phyloP scores from a whole-genome alignment of 495 filamentous ascomycete species.

The Aspergillus steynii region DNA sequence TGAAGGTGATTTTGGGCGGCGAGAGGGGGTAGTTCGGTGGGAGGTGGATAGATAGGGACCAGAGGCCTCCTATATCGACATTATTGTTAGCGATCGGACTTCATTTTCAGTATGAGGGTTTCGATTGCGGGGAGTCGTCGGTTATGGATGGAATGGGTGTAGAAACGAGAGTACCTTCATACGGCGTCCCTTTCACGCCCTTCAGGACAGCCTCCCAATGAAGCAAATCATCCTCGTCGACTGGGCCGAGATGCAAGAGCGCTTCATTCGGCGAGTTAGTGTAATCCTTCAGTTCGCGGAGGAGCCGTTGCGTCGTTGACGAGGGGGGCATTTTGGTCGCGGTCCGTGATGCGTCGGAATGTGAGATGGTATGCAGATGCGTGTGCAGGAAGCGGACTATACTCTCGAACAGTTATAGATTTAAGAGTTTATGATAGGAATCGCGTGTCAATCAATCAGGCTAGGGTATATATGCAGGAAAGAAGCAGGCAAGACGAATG shows the following conservation, averaged over 20 bases:
- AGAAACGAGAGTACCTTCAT: constrained; percentile 57
- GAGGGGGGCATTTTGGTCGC: constrained; percentile 25
- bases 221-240: constrained; percentile 68
- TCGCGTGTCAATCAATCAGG: background rate
- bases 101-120: too few relatives aligned
- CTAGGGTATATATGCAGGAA: background rate
- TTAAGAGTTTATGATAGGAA: too few relatives aligned
- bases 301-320: constrained; percentile 57
- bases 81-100: background rate
- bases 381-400: background rate
- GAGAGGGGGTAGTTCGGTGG: constrained; percentile 75
- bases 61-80: constrained; percentile 66
- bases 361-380: background rate
- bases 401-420: too few relatives aligned
- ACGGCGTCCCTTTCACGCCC: constrained; percentile 64
- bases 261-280: constrained; percentile 54
- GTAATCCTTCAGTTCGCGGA: constrained; percentile 65
- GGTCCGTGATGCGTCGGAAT: background rate
- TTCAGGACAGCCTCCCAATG: constrained; percentile 80
- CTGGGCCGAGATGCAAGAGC: constrained; percentile 63
- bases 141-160: constrained; percentile 2
- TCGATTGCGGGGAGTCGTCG: too few relatives aligned
- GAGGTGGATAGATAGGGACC: constrained; percentile 76
- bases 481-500: background rate
- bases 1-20: constrained; percentile 76